phyloP scores from a whole-genome alignment of 441 rosid genomes.

The Francoa sonchifolia region DNA sequence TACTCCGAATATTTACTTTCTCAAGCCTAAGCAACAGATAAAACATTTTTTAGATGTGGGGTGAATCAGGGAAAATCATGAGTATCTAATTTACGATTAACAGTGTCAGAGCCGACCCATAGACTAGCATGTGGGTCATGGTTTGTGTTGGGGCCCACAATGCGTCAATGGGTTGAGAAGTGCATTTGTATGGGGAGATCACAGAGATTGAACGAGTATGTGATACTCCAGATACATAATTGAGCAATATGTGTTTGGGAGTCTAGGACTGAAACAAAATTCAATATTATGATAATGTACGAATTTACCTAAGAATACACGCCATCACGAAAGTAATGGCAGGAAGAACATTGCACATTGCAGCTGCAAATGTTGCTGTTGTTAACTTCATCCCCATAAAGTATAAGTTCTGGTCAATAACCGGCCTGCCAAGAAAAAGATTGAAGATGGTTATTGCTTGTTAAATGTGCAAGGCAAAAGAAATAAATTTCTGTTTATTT shows the following conservation, averaged over 20 bases:
- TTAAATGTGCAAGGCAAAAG: neutral
- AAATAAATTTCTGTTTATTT: neutral
- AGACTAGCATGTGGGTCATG: no score
- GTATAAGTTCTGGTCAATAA: slow-evolving; percentile 17
- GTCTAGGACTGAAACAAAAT: no score
- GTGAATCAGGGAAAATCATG: no score
- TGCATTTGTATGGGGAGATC: no score
- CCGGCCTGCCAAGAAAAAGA: slow-evolving; percentile 5
- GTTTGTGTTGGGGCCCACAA: no score
- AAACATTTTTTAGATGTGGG: neutral
- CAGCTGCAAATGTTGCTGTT: slow-evolving; percentile 11
- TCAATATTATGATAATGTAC: no score
- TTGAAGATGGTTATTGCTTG: neutral
- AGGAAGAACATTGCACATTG: slow-evolving; percentile 21
- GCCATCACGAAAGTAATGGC: slow-evolving; percentile 15
- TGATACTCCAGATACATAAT: no score
- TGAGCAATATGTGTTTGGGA: no score
- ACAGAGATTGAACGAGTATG: no score
- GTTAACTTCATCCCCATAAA: slow-evolving; percentile 15
- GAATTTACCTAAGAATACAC: slow-evolving; percentile 13
- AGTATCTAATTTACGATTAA: no score
- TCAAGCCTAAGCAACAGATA: slow-evolving; percentile 35
- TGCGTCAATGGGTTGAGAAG: no score
- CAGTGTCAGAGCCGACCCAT: no score
- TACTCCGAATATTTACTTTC: slow-evolving; percentile 39